Conservation (phyloP, 2,329 filamentous ascomycete species). For the Triangularia verruculosa region DNA sequence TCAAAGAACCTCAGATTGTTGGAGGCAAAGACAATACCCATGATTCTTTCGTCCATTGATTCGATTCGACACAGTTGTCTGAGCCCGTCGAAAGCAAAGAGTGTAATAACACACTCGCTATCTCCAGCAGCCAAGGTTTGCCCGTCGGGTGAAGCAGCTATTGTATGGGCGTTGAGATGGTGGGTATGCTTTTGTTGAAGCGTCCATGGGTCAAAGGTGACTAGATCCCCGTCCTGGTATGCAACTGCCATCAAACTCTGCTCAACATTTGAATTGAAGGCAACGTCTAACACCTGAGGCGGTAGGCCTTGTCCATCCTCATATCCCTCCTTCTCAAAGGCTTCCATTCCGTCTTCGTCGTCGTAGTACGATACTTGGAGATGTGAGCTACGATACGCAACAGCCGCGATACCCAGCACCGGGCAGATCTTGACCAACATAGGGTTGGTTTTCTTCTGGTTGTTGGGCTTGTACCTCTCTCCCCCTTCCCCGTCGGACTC, state of each 20-base stretch:
- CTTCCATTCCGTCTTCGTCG: slow-evolving; percentile 18
- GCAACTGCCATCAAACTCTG: slow-evolving; percentile 24
- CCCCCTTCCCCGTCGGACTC: slow-evolving; percentile 7
- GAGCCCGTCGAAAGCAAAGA: slow-evolving; percentile 29
- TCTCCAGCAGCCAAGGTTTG: slow-evolving; percentile 27
- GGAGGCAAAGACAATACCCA: slow-evolving; percentile 25
- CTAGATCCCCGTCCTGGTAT: slow-evolving; percentile 25
- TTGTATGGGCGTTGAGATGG: slow-evolving; percentile 19
- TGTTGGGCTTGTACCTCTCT: neutral
- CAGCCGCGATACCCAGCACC: slow-evolving; percentile 18
- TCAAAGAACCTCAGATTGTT: slow-evolving; percentile 25
- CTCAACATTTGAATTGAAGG: slow-evolving; percentile 24
- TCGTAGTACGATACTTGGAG: slow-evolving; percentile 21
- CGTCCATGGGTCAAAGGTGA: slow-evolving; percentile 24
- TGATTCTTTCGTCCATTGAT: slow-evolving; percentile 21
- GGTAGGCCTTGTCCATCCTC: slow-evolving; percentile 14
- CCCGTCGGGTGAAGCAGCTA: slow-evolving; percentile 29
- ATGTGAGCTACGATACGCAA: slow-evolving; percentile 22
- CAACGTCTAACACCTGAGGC: slow-evolving; percentile 18
- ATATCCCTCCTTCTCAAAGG: slow-evolving; percentile 21
- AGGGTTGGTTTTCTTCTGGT: slow-evolving; percentile 17
- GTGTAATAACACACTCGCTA: slow-evolving; percentile 27
- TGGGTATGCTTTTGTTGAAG: slow-evolving; percentile 18
- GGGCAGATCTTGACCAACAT: slow-evolving; percentile 17
- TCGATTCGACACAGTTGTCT: slow-evolving; percentile 22